phyloP scores from a whole-genome alignment of 2,329 filamentous ascomycete genomes.

The Aspergillus cejpii region DNA sequence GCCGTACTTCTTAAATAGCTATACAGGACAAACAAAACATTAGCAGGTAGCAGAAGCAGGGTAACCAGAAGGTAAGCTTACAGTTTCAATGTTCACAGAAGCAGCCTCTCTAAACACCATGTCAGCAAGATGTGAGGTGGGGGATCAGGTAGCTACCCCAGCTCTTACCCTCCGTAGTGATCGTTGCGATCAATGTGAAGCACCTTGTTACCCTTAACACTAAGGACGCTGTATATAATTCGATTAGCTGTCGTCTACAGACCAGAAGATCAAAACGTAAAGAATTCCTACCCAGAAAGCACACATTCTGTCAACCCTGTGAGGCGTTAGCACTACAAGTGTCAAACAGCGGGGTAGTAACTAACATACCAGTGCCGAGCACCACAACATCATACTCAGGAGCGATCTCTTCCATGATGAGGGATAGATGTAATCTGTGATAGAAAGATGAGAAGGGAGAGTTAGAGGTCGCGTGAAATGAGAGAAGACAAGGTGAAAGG shows the following conservation, averaged over 20 bases:
- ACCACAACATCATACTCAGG: conserved; percentile 98
- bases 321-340: conserved; percentile 26
- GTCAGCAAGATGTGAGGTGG: conserved; percentile 23
- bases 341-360: conserved; percentile 36
- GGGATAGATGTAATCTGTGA: conserved; percentile 1
- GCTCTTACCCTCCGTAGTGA: conserved; percentile 88
- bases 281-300: conserved; percentile 70
- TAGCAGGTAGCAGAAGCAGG: conserved; percentile 16
- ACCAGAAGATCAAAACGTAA: not conserved
- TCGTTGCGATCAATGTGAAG: conserved; percentile 98
- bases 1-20: conserved; percentile 97
- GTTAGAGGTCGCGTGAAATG: conserved; percentile 10
- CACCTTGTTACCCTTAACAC: conserved; percentile 98
- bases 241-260: conserved; percentile 14
- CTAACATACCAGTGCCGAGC: conserved; percentile 91
- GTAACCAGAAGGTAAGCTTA: conserved; percentile 40
- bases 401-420: conserved; percentile 91
- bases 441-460: conserved; percentile 9
- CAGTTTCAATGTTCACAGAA: conserved; percentile 91
- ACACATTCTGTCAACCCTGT: conserved; percentile 96
- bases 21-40: conserved; percentile 23
- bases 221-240: conserved; percentile 63
- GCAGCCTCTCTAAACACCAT: conserved; percentile 67
- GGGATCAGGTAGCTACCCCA: conserved; percentile 13
- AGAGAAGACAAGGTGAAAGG: conserved; percentile 10